Evolutionary conservation across 345 rosid genomes (phyloP), one percentile per base, ranked within the genome.

Genomic region (Bretschneidera sinensis): DNA sequence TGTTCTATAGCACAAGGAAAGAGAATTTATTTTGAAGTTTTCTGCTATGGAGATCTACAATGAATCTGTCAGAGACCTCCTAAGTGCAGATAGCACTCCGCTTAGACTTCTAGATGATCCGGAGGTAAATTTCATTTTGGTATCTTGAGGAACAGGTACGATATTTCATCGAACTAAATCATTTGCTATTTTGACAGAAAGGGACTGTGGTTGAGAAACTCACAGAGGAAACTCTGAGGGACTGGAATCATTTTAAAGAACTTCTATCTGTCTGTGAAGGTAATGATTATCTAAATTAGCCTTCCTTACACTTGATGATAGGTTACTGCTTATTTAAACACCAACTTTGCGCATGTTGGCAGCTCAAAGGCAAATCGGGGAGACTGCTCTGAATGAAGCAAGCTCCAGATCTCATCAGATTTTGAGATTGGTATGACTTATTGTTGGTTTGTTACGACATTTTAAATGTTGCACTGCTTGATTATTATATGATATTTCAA

Each of bases 381-480:
- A 86, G 79, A 94, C 99, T 67, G 79, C 88, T 76, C 75, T 94
- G 67, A 94, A 94, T 48, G 92, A 90, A 70, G 73, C 84, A 68
- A 94, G 99, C 78, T 94, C 97, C 62, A 85, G 97, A 74, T 94
- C 99, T 55, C 99, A 94, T 80, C 95, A 94, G 86, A 94, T 88
- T 65, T 64, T 94, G 76, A 88, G 85, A 78, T 58, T 94, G 95
- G 99, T 94, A 86, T 19, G 48, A 17, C 57, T 51, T 58, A 19
- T 62, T 48, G 51, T 62, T 62, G 61, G 70, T 72, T 34, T 59
- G 47, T 59, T 21, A 24, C 22, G 28, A 62, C 50, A 28, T 54
- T 59, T 61, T 15, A 11, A 21, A n/a, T 71, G 63, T 43, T 25
- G 24, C 48, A 24, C 11, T n/a, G n/a, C 54, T 51, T 33, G 33